Evolutionary conservation across 2,329 filamentous ascomycete species (phyloP), one percentile per base, ranked within the genome.

Genomic region (Fusarium beomiforme): DNA sequence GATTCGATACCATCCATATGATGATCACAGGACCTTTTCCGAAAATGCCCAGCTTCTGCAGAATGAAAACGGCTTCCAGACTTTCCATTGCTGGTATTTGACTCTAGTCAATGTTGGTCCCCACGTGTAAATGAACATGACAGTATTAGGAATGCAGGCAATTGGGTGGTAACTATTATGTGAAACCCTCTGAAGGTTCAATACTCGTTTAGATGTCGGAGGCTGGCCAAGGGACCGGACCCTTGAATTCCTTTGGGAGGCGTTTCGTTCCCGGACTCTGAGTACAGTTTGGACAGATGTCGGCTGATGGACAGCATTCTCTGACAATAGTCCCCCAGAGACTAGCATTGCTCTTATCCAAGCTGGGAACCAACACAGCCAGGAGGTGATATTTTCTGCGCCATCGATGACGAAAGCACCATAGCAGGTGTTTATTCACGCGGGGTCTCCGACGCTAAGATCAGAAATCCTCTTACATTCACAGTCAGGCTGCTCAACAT

Each of bases 401-500:
- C 44, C 41, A 41, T 51, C 41, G 44, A 50, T 50, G 55, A 42
- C 50, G 55, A 49, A 44, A 37, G 24, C 46, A 34, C 51, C 23
- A 49, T 59, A 54, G 46, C 36, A 58, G 42, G 62, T 56, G 56
- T 43, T 43, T 51, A 59, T 55, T 67, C 41, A 54, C 61, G 65
- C 69, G 69, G 69, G 69, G 54, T 51, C 49, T 63, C 69, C 69
- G 69, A 44, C 70, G 69, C 69, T 69, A 70, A 71, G 69, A 46
- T 58, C 60, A 44, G 37, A 46, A 67, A 56, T 53, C 59, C 51
- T 71, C 60, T 51, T 57, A 69, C 59, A 58, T 43, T 33, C 36
- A 58, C 56, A 72, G 51, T 58, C 33, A 67, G 62, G 57, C 49
- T 65, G 36, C 24, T 29, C 49, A 51, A 39, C 46, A 46, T 47